Base-by-base conservation (phyloP, 768 basidiomycete genomes). In the Mycena leptocephala region DNA sequence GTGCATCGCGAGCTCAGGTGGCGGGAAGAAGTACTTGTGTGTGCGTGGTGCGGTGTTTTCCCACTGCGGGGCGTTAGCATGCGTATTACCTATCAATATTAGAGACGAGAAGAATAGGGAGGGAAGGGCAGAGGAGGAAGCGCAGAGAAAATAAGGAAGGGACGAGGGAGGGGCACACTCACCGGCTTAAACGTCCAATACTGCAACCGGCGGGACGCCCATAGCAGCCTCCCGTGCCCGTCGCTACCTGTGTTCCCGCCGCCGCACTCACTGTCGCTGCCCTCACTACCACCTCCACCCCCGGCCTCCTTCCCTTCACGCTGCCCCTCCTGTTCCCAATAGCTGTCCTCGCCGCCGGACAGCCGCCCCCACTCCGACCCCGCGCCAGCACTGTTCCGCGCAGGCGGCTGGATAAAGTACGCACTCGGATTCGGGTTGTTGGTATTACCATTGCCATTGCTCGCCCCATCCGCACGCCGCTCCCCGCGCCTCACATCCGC, bases 1-100 rank as follows among this genome's bases (percentile, higher is more conserved):
- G 0, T 76, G 53, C 8, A 73, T 48, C 9, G 90, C 85, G 53
- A 97, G 88, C 58, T 90, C 92, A 1, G 83, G 74, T 4, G 89
- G 87, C 0, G 92, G 93, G 78, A 92, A 93, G 1, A 35, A 72
- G 77, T 88, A 89, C 65, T 51, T 10, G 76, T 26, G 55, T 5
- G 30, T 48, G 7, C 43, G 46, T 24, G 46, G 2, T n/a, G 41
- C 30, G 43, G 30, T 48, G 32, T 41, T 56, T 56, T 26, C 22
- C 37, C 64, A 48, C 59, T 62, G 72, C 33, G 10, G 26, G 55
- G 13, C 4, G 59, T 55, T n/a, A 41, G 20, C 30, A 32, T 61
- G 22, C 33, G 22, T 61, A n/a, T 61, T 61, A 24, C 59, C 20
- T 32, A 53, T 26, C 53, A 55, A 55, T 55, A 55, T 55, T 14